These are phyloP conservation scores for Mycena belliarum DNA, from an alignment of 768 basidiomycete genomes.

Conservation along the genomic window DNA sequence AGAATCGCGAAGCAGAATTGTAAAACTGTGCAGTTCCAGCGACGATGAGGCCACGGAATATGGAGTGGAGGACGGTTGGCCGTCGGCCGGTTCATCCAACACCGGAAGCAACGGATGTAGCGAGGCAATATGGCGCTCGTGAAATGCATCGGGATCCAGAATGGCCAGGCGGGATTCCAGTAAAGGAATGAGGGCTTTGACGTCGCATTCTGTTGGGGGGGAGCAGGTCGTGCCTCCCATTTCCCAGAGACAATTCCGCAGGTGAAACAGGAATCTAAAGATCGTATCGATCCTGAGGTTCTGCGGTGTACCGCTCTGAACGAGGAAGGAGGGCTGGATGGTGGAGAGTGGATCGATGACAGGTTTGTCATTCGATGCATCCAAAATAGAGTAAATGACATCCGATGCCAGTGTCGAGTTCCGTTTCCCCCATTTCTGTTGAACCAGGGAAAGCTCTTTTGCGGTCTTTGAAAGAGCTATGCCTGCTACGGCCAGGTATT, in stretches of 20 bases:
- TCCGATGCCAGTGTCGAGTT: conserved; percentile 33
- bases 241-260: conserved; percentile 65
- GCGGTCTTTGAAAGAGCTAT: conserved; percentile 31
- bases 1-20: conserved; percentile 38
- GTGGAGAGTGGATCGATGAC: conserved; percentile 78
- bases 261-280: conserved; percentile 78
- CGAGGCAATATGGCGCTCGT: conserved; percentile 31
- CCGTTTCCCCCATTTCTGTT: conserved; percentile 32
- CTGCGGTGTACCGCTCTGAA: conserved; percentile 73
- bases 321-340: conserved; percentile 81
- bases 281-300: conserved; percentile 64
- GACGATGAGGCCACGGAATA: conserved; percentile 19
- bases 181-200: conserved; percentile 36
- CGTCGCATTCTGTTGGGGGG: conserved; percentile 8
- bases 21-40: conserved; percentile 30
- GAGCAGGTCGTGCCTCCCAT: conserved; percentile 27
- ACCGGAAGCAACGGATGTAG: conserved; percentile 33
- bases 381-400: conserved; percentile 52
- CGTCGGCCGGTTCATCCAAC: conserved; percentile 4
- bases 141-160: conserved; percentile 46
- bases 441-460: conserved; percentile 25
- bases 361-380: conserved; percentile 47
- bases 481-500: conserved; percentile 37
- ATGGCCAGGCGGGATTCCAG: conserved; percentile 40
- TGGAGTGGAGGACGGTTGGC: neutral